Conservation (phyloP, 208 protist genomes). For the Wallacemonas sp. region DNA sequence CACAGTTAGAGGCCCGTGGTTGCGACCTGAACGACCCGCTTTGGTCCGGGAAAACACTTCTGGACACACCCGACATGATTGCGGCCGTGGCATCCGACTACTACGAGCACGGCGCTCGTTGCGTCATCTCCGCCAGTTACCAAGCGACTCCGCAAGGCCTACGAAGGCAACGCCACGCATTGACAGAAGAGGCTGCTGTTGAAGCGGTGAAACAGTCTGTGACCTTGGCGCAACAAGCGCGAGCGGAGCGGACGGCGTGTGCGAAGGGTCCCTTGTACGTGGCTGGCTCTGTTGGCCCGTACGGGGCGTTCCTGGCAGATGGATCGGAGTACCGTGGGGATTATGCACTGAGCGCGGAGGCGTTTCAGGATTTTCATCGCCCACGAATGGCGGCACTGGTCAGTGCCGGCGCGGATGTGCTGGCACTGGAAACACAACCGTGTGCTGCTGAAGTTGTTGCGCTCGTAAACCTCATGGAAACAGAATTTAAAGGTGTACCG, state of each 20-base stretch:
- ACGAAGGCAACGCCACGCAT: constrained; percentile 28
- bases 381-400: constrained; percentile 46
- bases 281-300: constrained; percentile 63
- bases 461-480: constrained; percentile 47
- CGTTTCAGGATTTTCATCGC: constrained; percentile 57
- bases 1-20: constrained; percentile 48
- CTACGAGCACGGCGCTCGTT: constrained; percentile 41
- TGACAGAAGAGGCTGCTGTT: constrained; percentile 29
- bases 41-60: constrained; percentile 61
- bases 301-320: constrained; percentile 61
- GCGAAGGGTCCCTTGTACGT: constrained; percentile 32
- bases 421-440: constrained; percentile 71
- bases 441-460: constrained; percentile 40
- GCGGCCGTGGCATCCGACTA: constrained; percentile 37
- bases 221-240: constrained; percentile 30
- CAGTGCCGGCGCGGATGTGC: constrained; percentile 44
- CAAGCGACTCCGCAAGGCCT: constrained; percentile 48
- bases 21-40: constrained; percentile 52
- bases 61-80: constrained; percentile 40
- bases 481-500: constrained; percentile 36
- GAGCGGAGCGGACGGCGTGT: neutral
- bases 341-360: constrained; percentile 27
- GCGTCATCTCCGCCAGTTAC: constrained; percentile 69
- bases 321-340: constrained; percentile 66
- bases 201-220: constrained; percentile 41